phyloP scores from a whole-genome alignment of 2,329 filamentous ascomycete genomes.

The Alternaria sp. region DNA sequence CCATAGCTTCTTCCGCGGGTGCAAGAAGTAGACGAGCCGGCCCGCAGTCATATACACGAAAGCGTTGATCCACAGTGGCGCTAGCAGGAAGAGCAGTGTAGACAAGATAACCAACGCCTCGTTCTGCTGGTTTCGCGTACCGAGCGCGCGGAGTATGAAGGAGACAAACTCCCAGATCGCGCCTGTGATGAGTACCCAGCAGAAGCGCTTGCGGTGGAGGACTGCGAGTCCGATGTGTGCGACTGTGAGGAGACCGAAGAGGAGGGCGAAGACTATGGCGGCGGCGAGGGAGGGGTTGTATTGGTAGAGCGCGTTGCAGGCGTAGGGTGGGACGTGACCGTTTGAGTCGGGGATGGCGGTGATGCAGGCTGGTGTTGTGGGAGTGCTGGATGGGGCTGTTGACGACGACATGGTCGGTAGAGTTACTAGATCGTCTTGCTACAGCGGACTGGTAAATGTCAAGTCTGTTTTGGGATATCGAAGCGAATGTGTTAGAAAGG shows the following conservation, averaged over 20 bases:
- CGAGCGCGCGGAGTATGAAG: background rate
- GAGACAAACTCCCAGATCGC: background rate
- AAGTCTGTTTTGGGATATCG: background rate
- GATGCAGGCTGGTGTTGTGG: background rate
- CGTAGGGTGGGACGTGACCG: background rate
- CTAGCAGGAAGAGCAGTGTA: background rate
- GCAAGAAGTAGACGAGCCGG: conserved; percentile 50
- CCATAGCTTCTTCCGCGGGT: conserved; percentile 41
- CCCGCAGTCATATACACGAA: conserved; percentile 52
- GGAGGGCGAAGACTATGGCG: background rate
- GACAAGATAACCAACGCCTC: background rate
- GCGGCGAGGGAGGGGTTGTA: background rate
- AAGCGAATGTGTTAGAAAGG: background rate
- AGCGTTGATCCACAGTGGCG: conserved; percentile 52
- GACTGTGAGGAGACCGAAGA: background rate
- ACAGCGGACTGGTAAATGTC: background rate
- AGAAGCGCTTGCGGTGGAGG: background rate
- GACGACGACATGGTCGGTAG: background rate
- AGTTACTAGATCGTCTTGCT: background rate
- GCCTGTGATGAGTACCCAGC: background rate
- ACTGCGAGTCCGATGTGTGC: background rate
- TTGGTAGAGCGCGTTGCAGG: background rate
- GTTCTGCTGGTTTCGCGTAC: background rate
- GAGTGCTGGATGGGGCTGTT: background rate
- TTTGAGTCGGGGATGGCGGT: background rate